A percentile compares a stretch with the other conserved stretches of the same genome.
Conservation (phyloP, 441 rosid genomes). For the Capsella rubella region DNA sequence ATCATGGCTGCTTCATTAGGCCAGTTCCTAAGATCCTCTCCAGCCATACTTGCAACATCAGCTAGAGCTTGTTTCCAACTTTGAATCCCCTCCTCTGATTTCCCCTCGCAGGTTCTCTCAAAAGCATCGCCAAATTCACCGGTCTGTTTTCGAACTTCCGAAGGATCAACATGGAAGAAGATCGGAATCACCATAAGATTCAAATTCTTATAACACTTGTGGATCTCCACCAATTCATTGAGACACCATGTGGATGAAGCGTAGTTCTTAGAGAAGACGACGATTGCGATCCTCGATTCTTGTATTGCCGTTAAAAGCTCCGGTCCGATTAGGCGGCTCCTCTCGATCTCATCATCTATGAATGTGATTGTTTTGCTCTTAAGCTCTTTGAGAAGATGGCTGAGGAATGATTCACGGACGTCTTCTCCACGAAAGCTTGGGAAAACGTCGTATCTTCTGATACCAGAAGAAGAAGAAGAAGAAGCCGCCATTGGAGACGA, state of each 20-base stretch:
- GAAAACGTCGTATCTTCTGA: not conserved
- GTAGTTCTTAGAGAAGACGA: slow-evolving; percentile 49
- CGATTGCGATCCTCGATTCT: not conserved
- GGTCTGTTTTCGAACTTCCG: slow-evolving; percentile 11
- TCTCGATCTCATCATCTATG: too few relatives aligned
- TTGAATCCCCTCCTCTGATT: not conserved
- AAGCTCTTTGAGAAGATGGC: too few relatives aligned
- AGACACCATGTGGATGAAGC: slow-evolving; percentile 47
- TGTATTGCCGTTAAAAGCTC: not conserved
- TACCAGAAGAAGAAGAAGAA: not conserved
- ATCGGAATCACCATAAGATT: slow-evolving; percentile 44
- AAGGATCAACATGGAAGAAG: slow-evolving; percentile 41
- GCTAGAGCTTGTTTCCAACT: not conserved
- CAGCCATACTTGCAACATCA: not conserved
- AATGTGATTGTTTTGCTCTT: too few relatives aligned
- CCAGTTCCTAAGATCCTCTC: slow-evolving; percentile 13
- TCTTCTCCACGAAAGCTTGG: slow-evolving; percentile 7
- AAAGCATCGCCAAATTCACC: slow-evolving; percentile 1
- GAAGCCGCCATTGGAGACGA: not conserved
- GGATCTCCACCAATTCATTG: slow-evolving; percentile 42
- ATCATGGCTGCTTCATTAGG: slow-evolving; percentile 13
- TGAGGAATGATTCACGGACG: not conserved
- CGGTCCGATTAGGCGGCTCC: too few relatives aligned
- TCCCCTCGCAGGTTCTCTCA: not conserved
- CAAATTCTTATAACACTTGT: slow-evolving; percentile 17